Conservation (phyloP, 2,329 filamentous ascomycete genomes). For the Monilinia polystroma region DNA sequence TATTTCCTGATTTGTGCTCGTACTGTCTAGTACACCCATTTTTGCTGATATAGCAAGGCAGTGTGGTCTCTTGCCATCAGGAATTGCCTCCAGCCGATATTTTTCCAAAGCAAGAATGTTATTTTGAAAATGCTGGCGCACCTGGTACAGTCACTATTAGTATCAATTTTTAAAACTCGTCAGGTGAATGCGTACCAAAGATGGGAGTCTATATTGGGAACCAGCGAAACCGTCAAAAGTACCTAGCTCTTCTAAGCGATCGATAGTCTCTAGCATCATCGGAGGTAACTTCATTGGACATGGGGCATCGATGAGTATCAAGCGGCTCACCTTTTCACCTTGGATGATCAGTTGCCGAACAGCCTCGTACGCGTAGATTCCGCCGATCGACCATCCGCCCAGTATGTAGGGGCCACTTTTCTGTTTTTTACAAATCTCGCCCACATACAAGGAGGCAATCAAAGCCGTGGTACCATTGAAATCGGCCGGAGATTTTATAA, state of each 20-base stretch:
- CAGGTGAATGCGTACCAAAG: neutral
- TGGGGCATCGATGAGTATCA: slow-evolving; percentile 36
- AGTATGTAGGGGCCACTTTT: slow-evolving; percentile 53
- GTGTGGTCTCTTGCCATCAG: neutral
- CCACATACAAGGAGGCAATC: slow-evolving; percentile 61
- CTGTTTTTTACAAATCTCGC: slow-evolving; percentile 69
- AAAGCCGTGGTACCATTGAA: slow-evolving; percentile 64
- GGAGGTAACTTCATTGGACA: neutral
- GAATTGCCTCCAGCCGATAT: neutral
- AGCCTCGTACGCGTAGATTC: slow-evolving; percentile 68
- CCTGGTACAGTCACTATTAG: neutral
- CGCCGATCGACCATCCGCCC: slow-evolving; percentile 71
- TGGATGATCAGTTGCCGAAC: slow-evolving; percentile 44
- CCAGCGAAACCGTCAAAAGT: neutral
- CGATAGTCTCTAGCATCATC: neutral
- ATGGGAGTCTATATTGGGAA: neutral
- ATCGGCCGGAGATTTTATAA: slow-evolving; percentile 64
- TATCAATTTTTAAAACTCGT: neutral
- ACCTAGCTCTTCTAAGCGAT: neutral
- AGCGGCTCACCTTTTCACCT: slow-evolving; percentile 26
- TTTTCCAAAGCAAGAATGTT: slow-evolving; percentile 1
- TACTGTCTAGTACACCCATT: neutral
- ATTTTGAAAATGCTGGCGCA: neutral
- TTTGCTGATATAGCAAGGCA: slow-evolving; percentile 8
- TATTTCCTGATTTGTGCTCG: too few species aligned